These are phyloP conservation scores for Clavispora santaluciae DNA, from an alignment of 805 yeast genomes.

Conservation along the genomic window DNA sequence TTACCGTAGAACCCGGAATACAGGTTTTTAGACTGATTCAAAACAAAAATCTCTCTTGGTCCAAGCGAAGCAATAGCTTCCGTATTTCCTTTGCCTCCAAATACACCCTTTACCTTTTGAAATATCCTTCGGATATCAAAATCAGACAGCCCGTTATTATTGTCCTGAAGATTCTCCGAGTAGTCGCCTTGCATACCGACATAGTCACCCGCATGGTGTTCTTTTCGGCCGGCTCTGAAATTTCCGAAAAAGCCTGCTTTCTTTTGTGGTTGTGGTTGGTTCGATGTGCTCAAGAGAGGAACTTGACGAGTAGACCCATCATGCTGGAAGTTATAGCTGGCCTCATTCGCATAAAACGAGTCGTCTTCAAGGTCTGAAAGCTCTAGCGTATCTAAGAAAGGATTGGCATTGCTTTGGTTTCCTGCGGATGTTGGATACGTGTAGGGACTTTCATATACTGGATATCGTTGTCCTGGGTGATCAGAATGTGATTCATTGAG, in stretches of 20 bases:
- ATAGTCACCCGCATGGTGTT: constrained; percentile 6
- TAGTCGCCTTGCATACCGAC: constrained; percentile 22
- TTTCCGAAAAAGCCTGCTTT: constrained; percentile 22
- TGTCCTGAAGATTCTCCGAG: constrained; percentile 22
- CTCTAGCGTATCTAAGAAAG: constrained; percentile 32
- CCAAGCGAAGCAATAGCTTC: constrained; percentile 14
- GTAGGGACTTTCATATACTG: constrained; percentile 5
- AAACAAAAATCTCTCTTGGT: constrained; percentile 53
- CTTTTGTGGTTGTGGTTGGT: constrained; percentile 12
- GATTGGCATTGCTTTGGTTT: constrained; percentile 7
- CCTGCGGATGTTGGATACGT: neutral
- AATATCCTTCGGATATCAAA: constrained; percentile 35
- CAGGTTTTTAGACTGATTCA: constrained; percentile 54
- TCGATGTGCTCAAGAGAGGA: constrained; percentile 25
- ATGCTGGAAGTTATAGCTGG: constrained; percentile 1
- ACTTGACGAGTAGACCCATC: constrained; percentile 14
- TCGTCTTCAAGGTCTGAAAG: constrained; percentile 33
- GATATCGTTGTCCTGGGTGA: constrained; percentile 7
- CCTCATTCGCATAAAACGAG: constrained; percentile 3
- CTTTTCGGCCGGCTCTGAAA: constrained; percentile 4
- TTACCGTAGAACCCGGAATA: constrained; percentile 64
- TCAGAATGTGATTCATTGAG: constrained; percentile 9
- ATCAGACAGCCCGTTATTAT: constrained; percentile 22
- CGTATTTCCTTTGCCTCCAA: constrained; percentile 9
- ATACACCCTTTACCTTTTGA: constrained; percentile 19